A percentile compares a stretch with the other conserved stretches of the same genome.
phyloP scores from a whole-genome alignment of 2,329 filamentous ascomycete species.

The Sclerotinia glacialis region DNA sequence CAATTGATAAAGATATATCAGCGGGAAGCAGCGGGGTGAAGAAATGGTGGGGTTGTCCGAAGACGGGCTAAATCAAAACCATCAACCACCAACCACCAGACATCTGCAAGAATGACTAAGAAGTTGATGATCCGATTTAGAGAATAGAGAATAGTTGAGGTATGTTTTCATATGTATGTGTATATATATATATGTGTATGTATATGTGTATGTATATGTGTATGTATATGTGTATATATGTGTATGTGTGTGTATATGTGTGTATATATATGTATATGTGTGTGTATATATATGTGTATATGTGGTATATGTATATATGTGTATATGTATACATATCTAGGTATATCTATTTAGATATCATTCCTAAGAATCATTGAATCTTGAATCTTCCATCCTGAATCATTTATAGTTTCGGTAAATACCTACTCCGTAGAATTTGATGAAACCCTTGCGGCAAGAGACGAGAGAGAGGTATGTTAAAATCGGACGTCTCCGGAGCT shows the following conservation, averaged over 20 bases:
- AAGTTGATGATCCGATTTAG: no score
- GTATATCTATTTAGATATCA: no score
- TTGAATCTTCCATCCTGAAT: no score
- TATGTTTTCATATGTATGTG: no score
- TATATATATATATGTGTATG: background rate
- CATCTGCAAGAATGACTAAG: no score
- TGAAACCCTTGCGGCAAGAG: background rate
- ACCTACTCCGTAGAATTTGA: background rate
- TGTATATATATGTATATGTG: background rate
- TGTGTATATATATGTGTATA: background rate
- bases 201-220: background rate
- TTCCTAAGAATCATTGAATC: no score
- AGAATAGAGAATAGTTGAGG: no score
- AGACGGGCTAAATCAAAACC: no score
- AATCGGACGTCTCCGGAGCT: background rate
- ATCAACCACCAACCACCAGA: no score
- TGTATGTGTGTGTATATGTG: background rate
- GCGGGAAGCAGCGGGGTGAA: background rate
- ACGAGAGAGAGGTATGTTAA: background rate
- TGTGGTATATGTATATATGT: background rate
- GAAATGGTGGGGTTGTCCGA: no score
- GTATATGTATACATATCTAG: no score
- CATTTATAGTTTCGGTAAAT: no score
- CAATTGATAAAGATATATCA: background rate
- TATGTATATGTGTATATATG: background rate